Conservation (phyloP, 441 rosid genomes). For the Eutrema salsugineum region DNA sequence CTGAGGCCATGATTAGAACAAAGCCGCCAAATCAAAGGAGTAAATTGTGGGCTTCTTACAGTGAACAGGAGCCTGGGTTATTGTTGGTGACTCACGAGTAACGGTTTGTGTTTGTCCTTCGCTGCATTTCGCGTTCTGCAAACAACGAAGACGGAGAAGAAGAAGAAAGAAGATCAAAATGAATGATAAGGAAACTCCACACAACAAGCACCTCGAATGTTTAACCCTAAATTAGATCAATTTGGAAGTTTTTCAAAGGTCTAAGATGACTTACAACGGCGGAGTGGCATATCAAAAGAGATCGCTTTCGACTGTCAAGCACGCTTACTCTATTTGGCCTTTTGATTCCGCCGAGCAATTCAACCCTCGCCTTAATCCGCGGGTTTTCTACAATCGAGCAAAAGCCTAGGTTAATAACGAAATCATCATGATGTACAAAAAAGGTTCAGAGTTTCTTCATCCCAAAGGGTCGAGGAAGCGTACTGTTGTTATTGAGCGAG, state of each 20-base stretch:
- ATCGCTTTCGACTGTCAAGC: constrained; percentile 14
- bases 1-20: no score
- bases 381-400: not conserved
- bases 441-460: not conserved
- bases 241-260: no score
- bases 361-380: constrained; percentile 3
- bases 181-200: not conserved
- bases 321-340: constrained; percentile 3
- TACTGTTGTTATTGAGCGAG: constrained; percentile 16
- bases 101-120: constrained; percentile 80
- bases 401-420: not conserved
- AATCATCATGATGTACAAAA: not conserved
- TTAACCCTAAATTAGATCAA: not conserved
- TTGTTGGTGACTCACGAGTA: constrained; percentile 70
- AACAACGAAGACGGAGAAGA: not conserved
- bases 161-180: not conserved
- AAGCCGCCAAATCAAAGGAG: not conserved
- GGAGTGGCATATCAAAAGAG: constrained; percentile 41
- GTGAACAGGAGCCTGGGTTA: constrained; percentile 80
- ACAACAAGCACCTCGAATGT: not conserved
- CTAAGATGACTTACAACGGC: constrained; percentile 46
- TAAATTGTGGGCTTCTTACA: constrained; percentile 33
- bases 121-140: constrained; percentile 59
- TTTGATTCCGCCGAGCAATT: not conserved
- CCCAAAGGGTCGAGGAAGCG: not conserved